Base-by-base conservation (phyloP, 495 filamentous ascomycete genomes). In the Hypoxylon crocopeplum region DNA sequence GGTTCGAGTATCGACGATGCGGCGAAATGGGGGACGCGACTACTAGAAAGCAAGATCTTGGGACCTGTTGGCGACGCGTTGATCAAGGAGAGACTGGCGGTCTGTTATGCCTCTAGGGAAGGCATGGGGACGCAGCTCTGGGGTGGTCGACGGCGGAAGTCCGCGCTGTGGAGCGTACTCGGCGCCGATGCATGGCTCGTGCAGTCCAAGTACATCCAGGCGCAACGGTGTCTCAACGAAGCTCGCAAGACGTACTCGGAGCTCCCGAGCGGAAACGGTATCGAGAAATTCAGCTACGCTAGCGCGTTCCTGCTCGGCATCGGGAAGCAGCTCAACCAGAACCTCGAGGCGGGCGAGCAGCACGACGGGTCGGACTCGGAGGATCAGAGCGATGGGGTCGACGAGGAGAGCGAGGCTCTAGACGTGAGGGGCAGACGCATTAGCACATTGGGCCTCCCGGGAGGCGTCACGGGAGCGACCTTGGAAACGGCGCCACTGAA, bases 151-250 rank as follows among this genome's bases (percentile, higher is more conserved):
- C 79, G 77, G 41, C 80, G 94, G 20, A 98, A 97, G 73, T 88
- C 91, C 7, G 95, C 90, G 0, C 82, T 97, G 71, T 98, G 95
- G 93, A 88, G 85, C 61, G 81, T 94, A 20, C 77, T 96, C 24
- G 89, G 88, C 5, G 87, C 92, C 0, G 88, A 95, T 44, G 81
- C 85, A 2, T 98, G 94, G 94, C 71, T 93, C 12, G 81, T 79
- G 32, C 79, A 90, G 30, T 83, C 80, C 6, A 90, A 92, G 47
- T 82, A 79, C 25, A 76, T 85, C 12, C 86, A 91, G 59, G 87
- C 89, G 11, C 87, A 88, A 44, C 75, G 79, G 10, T 89, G 88
- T 59, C 74, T 96, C 11, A 84, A 88, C 41, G 84, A 87, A 49
- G 90, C 89, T 0, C 75, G 85, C 19, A 78, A 77, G 49, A 82